Evolutionary conservation across 2,329 filamentous ascomycete species (phyloP).

Genomic region (Calonectria honghensis): DNA sequence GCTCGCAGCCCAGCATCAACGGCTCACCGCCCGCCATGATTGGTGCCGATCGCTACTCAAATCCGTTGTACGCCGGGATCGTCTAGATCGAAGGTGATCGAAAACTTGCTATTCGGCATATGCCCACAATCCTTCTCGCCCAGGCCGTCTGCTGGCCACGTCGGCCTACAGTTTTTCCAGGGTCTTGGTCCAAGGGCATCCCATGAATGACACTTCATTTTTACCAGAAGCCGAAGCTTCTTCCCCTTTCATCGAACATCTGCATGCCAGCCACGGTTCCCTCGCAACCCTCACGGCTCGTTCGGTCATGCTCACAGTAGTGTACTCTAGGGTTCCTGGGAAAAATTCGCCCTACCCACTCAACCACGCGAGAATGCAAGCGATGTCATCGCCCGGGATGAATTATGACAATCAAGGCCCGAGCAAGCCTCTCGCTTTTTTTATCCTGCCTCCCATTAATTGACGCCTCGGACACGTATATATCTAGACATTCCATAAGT

Average conservation of each 20-base stretch:
- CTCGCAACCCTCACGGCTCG: constrained; percentile 38
- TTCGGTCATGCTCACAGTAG: constrained; percentile 30
- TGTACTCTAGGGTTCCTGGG: constrained; percentile 41
- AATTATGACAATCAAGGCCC: constrained; percentile 47
- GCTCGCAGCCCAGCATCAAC: constrained; percentile 36
- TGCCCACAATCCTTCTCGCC: constrained; percentile 42
- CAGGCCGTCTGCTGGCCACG: constrained; percentile 47
- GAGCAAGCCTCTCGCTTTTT: constrained; percentile 31
- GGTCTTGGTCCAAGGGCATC: constrained; percentile 51
- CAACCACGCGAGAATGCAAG: constrained; percentile 32
- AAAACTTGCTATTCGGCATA: constrained; percentile 47
- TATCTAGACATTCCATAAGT: constrained; percentile 42
- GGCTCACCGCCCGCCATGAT: constrained; percentile 46
- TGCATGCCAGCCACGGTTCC: constrained; percentile 36
- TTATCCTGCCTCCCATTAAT: constrained; percentile 7
- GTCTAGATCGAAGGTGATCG: constrained; percentile 44
- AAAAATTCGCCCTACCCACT: constrained; percentile 46
- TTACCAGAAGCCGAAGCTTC: constrained; percentile 33
- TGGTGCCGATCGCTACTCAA: constrained; percentile 47
- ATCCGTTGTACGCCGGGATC: constrained; percentile 44
- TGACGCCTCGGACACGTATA: constrained; percentile 41
- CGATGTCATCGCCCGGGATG: constrained; percentile 54
- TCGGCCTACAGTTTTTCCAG: constrained; percentile 47
- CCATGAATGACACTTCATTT: constrained; percentile 44
- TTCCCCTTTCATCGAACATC: constrained; percentile 41